Percentiles rank a stretch among this genome's conserved stretches.
Conservation (phyloP, 805 yeast species). For the Suhomyces pyralidae region DNA sequence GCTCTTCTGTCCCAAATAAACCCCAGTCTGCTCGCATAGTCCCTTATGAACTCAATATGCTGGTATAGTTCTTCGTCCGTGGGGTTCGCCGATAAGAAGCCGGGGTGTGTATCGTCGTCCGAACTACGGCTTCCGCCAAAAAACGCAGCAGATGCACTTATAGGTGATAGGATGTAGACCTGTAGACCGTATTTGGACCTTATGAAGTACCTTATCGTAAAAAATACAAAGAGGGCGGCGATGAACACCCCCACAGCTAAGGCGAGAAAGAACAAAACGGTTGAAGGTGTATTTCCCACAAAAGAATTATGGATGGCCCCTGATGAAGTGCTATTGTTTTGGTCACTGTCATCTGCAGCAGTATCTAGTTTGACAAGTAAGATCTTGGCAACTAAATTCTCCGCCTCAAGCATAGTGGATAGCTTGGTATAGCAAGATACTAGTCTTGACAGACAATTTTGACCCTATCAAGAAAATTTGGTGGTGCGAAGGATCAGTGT, state of each 20-base stretch:
- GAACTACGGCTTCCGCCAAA: neutral
- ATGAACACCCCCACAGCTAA: slow-evolving; percentile 59
- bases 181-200: slow-evolving; percentile 56
- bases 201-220: slow-evolving; percentile 58
- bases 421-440: neutral
- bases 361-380: neutral
- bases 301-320: slow-evolving; percentile 16
- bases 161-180: slow-evolving; percentile 28
- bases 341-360: neutral
- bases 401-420: neutral
- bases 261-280: slow-evolving; percentile 62
- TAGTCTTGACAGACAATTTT: neutral
- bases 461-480: neutral
- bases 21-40: slow-evolving; percentile 26
- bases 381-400: neutral
- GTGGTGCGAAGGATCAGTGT: neutral
- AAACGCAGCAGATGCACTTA: neutral
- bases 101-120: neutral
- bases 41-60: slow-evolving; percentile 34
- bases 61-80: slow-evolving; percentile 29
- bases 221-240: slow-evolving; percentile 54
- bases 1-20: slow-evolving; percentile 17
- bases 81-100: slow-evolving; percentile 8
- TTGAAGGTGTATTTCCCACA: slow-evolving; percentile 54
- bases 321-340: neutral